Evolutionary conservation across 176 grass and related monocot genomes (phyloP).

Genomic region (Raddia guianensis): DNA sequence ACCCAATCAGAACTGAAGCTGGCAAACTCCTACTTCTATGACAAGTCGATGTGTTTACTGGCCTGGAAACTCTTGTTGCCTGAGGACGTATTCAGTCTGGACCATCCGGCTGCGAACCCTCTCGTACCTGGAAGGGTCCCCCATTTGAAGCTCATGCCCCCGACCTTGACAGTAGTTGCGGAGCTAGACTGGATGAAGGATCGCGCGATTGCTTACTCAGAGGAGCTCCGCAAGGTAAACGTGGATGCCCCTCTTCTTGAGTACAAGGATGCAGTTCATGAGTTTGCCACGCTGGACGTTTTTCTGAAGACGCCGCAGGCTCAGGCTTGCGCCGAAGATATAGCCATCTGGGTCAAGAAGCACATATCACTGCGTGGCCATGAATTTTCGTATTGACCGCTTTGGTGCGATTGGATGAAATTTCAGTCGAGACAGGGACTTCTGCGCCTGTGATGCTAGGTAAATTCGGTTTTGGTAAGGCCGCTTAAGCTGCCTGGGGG

Average conservation of each 20-base stretch:
- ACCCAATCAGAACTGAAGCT: constrained; percentile 74
- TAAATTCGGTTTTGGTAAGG: neutral
- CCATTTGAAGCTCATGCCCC: constrained; percentile 66
- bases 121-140: constrained; percentile 48
- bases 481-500: neutral
- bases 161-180: constrained; percentile 70
- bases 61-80: constrained; percentile 72
- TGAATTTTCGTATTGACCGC: constrained; percentile 65
- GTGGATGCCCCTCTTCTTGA: constrained; percentile 68
- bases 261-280: constrained; percentile 75
- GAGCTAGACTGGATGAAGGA: constrained; percentile 85
- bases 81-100: constrained; percentile 60
- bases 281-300: constrained; percentile 64
- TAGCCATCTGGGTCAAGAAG: constrained; percentile 81
- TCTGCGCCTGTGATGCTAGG: neutral
- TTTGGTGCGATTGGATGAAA: constrained; percentile 6
- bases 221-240: constrained; percentile 69
- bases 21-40: constrained; percentile 76
- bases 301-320: constrained; percentile 58
- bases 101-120: constrained; percentile 66
- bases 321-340: constrained; percentile 67
- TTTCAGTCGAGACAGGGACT: neutral
- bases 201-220: constrained; percentile 66
- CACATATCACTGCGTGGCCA: constrained; percentile 74
- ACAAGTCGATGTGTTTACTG: constrained; percentile 60